Base-by-base conservation (phyloP, 345 rosid genomes). In the Gossypium turneri region DNA sequence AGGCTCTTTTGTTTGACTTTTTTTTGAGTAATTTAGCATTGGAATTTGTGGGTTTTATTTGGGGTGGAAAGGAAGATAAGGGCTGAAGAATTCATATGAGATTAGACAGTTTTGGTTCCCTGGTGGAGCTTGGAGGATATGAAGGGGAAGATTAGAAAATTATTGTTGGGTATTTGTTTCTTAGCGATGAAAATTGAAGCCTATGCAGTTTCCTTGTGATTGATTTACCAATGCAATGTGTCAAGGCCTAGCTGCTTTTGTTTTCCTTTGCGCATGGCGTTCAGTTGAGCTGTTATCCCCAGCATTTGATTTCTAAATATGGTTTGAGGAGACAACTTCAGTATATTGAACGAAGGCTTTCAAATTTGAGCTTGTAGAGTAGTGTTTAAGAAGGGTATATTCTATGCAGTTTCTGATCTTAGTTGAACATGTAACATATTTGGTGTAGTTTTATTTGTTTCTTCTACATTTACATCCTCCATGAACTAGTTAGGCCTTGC, bases 341-440 rank as follows among this genome's bases (percentile, higher is more conserved):
- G 20, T n/a, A 45, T 44, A 8, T 12, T n/a, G 29, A 11, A 66
- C 13, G n/a, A 66, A 66, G 72, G 56, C 57, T 13, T 34, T 48
- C 72, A 67, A 67, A 22, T 22, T 67, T 67, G 57, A 67, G 72
- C 72, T 24, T 68, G 15, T 68, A 68, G 41, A 68, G 20, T 68
- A 48, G 72, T 68, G 56, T 68, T 68, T 50, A 50, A 6, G 73
- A 25, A 25, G 12, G 55, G 34, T 16, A 2, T 2, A 16, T 47
- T 50, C 9, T 7, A 38, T 43, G 29, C n/a, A 44, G 53, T 45
- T 45, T 20, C 12, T 20, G 55, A 67, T 22, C 43, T 47, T 41
- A 15, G 48, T 67, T 67, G 56, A 67, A 47, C 8, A 67, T 44
- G 12, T 47, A 7, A 38, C 72, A 66, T 68, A 24, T 53, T 53